Percentiles rank a stretch among this genome's conserved stretches.
phyloP scores from a whole-genome alignment of 2,329 filamentous ascomycete species.

The Zymoseptoria brevis region DNA sequence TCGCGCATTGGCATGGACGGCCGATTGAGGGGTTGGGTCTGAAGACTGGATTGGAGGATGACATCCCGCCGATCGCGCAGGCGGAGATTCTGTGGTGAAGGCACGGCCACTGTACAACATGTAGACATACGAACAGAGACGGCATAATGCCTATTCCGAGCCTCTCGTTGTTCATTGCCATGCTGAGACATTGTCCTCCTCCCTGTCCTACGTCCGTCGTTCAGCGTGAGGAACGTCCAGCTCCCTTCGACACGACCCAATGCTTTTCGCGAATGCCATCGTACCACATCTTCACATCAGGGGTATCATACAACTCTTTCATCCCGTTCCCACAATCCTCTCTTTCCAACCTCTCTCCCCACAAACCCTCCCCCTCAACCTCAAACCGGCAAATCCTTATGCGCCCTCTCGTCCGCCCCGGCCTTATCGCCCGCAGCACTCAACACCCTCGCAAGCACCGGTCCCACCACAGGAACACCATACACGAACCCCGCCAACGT shows the following conservation, averaged over 20 bases:
- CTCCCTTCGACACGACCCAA: neutral
- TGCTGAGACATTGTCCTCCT: too few relatives aligned
- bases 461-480: conserved; percentile 75
- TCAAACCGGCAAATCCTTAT: conserved; percentile 71
- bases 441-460: conserved; percentile 68
- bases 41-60: conserved; percentile 25
- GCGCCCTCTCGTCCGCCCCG: conserved; percentile 53
- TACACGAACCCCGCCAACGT: conserved; percentile 84
- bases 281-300: neutral
- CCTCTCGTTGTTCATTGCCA: neutral
- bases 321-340: neutral
- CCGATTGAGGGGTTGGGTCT: conserved; percentile 30
- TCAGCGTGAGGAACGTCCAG: neutral
- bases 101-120: neutral
- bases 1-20: conserved; percentile 45
- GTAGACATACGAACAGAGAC: neutral
- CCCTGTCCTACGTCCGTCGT: too few relatives aligned
- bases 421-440: conserved; percentile 68
- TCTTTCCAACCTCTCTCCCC: neutral
- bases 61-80: conserved; percentile 35
- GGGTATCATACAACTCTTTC: neutral
- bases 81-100: conserved; percentile 43
- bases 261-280: neutral
- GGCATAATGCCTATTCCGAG: neutral
- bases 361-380: neutral